phyloP scores from a whole-genome alignment of 352 stramenopile genomes.

The Albugo laibachii region DNA sequence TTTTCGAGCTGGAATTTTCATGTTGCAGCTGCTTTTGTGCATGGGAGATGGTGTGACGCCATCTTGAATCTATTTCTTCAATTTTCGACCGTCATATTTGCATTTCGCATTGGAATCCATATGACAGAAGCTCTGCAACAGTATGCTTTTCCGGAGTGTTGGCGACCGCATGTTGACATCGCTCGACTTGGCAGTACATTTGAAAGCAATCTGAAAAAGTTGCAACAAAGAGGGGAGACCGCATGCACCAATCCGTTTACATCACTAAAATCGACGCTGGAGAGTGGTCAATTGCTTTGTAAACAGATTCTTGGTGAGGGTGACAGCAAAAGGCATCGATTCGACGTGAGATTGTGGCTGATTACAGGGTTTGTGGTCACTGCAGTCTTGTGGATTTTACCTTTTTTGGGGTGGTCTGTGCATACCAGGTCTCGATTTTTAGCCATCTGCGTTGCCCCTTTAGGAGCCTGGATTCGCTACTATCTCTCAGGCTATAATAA shows the following conservation, averaged over 20 bases:
- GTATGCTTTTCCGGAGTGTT: conserved; percentile 14
- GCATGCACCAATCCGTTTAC: neutral
- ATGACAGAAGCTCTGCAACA: conserved; percentile 20
- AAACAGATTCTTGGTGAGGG: neutral
- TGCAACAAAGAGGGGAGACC: neutral
- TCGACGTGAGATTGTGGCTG: conserved; percentile 15
- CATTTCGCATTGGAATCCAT: conserved; percentile 23
- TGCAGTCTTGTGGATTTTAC: conserved; percentile 18
- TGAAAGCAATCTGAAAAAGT: neutral
- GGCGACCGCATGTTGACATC: conserved; percentile 7
- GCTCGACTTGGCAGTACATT: neutral
- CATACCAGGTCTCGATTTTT: conserved; percentile 28
- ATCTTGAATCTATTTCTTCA: conserved; percentile 25
- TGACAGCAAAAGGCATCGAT: conserved; percentile 24
- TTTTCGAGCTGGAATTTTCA: conserved; percentile 40
- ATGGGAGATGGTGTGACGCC: conserved; percentile 22
- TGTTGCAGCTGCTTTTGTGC: conserved; percentile 25
- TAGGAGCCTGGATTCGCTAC: conserved; percentile 32
- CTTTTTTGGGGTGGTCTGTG: conserved; percentile 22
- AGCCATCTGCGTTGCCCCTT: conserved; percentile 29
- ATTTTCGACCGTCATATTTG: conserved; percentile 18
- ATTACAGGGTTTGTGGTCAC: conserved; percentile 10
- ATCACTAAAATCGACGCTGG: neutral
- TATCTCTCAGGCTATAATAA: conserved; percentile 32
- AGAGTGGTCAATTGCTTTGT: neutral